These are phyloP conservation scores for Phanerochaete carnosa DNA, from an alignment of 768 basidiomycete genomes.

Conservation along the genomic window DNA sequence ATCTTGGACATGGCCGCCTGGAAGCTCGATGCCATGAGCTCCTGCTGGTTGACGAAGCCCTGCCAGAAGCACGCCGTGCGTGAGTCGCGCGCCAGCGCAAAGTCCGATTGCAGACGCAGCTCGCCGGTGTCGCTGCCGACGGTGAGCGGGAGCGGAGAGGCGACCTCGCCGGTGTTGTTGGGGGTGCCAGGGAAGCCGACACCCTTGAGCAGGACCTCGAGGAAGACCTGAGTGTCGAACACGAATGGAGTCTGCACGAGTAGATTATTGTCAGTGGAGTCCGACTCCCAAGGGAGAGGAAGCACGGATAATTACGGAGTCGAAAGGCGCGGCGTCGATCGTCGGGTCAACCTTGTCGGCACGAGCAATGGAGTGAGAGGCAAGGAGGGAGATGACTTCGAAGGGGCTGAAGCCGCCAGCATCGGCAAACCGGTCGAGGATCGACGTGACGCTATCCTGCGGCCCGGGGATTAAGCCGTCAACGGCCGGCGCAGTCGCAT, in stretches of 20 bases:
- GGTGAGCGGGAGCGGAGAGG: conserved; percentile 29
- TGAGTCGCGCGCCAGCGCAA: conserved; percentile 28
- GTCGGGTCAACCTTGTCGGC: conserved; percentile 24
- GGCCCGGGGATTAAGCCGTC: conserved; percentile 15
- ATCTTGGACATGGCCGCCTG: conserved; percentile 23
- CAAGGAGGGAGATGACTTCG: conserved; percentile 23
- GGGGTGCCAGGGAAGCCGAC: conserved; percentile 28
- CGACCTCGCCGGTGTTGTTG: conserved; percentile 36
- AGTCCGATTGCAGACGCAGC: conserved; percentile 45
- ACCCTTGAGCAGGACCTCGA: conserved; percentile 25
- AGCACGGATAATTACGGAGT: conserved; percentile 10
- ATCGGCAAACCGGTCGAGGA: conserved; percentile 22
- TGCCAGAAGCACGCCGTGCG: conserved; percentile 50
- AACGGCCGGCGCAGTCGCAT: not conserved
- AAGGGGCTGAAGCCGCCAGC: conserved; percentile 20
- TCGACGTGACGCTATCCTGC: conserved; percentile 18
- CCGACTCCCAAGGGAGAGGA: not conserved
- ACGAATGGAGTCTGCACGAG: conserved; percentile 8
- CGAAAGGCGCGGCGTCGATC: conserved; percentile 24
- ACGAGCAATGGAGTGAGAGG: conserved; percentile 24
- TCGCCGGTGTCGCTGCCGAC: conserved; percentile 27
- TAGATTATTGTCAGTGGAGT: not conserved
- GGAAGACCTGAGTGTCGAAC: conserved; percentile 21
- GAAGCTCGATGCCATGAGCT: conserved; percentile 15
- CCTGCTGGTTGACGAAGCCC: conserved; percentile 30